A percentile compares a stretch with the other conserved stretches of the same genome.
Evolutionary conservation across 257 asterid genomes (phyloP).

Genomic region (Echites panduratus): DNA sequence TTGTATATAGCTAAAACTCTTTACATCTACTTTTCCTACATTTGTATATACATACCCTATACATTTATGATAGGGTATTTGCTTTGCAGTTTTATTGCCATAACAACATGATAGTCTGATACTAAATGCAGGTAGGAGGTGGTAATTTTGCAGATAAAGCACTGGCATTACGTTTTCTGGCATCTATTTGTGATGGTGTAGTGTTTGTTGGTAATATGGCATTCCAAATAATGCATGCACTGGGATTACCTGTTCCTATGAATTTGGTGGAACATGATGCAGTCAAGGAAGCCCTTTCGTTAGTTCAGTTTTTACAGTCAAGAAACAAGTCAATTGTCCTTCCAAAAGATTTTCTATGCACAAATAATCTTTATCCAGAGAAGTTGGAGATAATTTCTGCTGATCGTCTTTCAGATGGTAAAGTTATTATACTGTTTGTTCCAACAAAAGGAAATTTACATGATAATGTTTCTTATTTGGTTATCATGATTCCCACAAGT

Average conservation of each 20-base stretch:
- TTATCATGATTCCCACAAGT: background rate
- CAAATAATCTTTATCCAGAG: constrained; percentile 25
- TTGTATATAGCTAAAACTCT: constrained; percentile 43
- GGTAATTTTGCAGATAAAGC: constrained; percentile 63
- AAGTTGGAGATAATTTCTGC: constrained; percentile 43
- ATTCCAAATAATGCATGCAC: constrained; percentile 76
- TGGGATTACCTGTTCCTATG: constrained; percentile 57
- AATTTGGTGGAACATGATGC: constrained; percentile 52
- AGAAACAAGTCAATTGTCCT: constrained; percentile 51
- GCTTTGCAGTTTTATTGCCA: background rate
- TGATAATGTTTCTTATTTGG: background rate
- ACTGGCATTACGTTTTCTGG: constrained; percentile 51
- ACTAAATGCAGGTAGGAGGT: constrained; percentile 69
- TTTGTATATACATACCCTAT: background rate
- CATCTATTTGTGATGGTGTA: constrained; percentile 70
- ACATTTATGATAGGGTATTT: background rate
- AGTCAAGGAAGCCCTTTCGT: constrained; percentile 39
- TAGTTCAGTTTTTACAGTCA: constrained; percentile 55
- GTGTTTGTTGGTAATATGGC: constrained; percentile 78
- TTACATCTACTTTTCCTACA: constrained; percentile 12
- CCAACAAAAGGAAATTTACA: background rate
- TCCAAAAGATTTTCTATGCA: constrained; percentile 81
- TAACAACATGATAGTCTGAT: constrained; percentile 6
- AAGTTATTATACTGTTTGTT: constrained; percentile 13
- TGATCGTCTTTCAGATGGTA: constrained; percentile 54